phyloP scores from a whole-genome alignment of 805 yeast species.

The Yamadazyma sp. region DNA sequence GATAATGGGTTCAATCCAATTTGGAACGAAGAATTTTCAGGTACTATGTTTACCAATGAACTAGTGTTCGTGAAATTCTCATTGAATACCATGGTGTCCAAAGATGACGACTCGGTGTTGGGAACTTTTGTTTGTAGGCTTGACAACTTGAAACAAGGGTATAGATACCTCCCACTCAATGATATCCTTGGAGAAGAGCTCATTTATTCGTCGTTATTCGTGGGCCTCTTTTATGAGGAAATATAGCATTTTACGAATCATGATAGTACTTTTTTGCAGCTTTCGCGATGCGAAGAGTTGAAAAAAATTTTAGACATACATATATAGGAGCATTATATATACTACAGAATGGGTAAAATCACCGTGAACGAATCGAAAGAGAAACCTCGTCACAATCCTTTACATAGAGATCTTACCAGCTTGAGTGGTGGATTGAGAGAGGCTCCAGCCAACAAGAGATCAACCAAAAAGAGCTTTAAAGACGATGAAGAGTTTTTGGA shows the following conservation, averaged over 20 bases:
- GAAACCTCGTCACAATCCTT: constrained; percentile 76
- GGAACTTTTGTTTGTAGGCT: constrained; percentile 67
- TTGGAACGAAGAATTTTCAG: constrained; percentile 64
- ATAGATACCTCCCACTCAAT: constrained; percentile 74
- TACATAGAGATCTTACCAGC: constrained; percentile 74
- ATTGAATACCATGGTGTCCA: constrained; percentile 39
- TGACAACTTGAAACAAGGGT: constrained; percentile 70
- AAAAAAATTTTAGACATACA: constrained; percentile 11
- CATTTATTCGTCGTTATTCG: constrained; percentile 51
- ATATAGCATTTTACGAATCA: constrained; percentile 1
- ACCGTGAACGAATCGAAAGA: constrained; percentile 49
- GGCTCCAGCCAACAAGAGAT: constrained; percentile 28
- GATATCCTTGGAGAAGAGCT: constrained; percentile 80
- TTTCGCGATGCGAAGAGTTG: constrained; percentile 8
- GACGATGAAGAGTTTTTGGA: constrained; percentile 69
- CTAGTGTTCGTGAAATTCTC: constrained; percentile 58
- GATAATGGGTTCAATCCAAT: constrained; percentile 86
- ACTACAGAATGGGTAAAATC: constrained; percentile 61
- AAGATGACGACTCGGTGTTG: constrained; percentile 28
- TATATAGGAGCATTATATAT: neutral
- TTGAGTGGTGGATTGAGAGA: constrained; percentile 68
- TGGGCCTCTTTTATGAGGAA: constrained; percentile 17
- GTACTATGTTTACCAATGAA: constrained; percentile 40
- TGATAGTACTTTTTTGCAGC: neutral
- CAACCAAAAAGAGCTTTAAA: constrained; percentile 32